These are phyloP conservation scores for Nannochloris sp. DNA, from an alignment of 139 green algal species.

Conservation along the genomic window DNA sequence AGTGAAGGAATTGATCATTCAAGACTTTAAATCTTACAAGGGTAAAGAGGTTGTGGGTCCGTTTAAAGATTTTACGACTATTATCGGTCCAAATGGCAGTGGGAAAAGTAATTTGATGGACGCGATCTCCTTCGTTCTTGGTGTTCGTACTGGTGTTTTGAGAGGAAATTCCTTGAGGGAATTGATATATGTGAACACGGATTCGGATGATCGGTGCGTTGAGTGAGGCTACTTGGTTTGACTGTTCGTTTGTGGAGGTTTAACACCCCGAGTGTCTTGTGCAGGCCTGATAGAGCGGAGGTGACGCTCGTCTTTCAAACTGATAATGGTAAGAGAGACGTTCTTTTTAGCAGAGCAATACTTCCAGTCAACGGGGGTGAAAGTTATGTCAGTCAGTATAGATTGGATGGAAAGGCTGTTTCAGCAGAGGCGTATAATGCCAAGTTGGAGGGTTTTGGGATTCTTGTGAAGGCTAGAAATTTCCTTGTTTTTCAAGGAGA, in stretches of 20 bases:
- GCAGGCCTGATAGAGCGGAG: slow-evolving; percentile 37
- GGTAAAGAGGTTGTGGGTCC: slow-evolving; percentile 81
- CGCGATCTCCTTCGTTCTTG: slow-evolving; percentile 96
- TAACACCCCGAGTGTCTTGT: background rate
- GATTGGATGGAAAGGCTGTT: slow-evolving; percentile 60
- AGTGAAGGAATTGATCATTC: slow-evolving; percentile 50
- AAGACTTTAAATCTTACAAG: slow-evolving; percentile 94
- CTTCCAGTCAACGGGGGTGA: slow-evolving; percentile 4
- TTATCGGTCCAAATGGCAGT: slow-evolving; percentile 89
- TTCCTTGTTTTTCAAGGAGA: slow-evolving; percentile 99
- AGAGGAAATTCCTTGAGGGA: slow-evolving; percentile 75
- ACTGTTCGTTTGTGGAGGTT: background rate
- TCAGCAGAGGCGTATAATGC: slow-evolving; percentile 79
- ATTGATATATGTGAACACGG: slow-evolving; percentile 79
- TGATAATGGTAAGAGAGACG: slow-evolving; percentile 40
- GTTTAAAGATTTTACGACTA: slow-evolving; percentile 86
- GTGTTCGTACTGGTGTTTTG: slow-evolving; percentile 69
- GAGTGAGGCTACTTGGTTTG: too few relatives aligned
- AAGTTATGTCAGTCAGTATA: slow-evolving; percentile 55
- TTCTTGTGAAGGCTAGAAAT: slow-evolving; percentile 92
- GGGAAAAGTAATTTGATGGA: slow-evolving; percentile 99
- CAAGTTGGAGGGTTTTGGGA: slow-evolving; percentile 64
- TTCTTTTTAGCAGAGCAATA: slow-evolving; percentile 72
- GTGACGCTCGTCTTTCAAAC: slow-evolving; percentile 70
- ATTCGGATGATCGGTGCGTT: slow-evolving; percentile 22